These are phyloP conservation scores for Taiozyma onychis DNA, from an alignment of 1,139 yeast species.

Conservation along the genomic window DNA sequence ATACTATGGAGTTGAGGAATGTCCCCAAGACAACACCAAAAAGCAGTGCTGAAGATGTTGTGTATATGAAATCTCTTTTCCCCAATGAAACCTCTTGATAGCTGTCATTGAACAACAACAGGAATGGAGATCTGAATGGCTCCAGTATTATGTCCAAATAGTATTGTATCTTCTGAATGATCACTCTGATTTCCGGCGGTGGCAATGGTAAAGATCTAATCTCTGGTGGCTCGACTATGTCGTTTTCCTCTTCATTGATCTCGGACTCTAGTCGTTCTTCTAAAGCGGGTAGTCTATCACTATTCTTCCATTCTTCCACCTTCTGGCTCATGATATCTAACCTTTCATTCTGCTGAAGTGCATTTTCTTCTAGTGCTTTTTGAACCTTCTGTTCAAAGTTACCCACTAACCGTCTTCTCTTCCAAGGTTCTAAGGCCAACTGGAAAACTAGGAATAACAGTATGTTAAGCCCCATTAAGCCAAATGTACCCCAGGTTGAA, in stretches of 20 bases:
- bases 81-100: slow-evolving; percentile 1
- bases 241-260: slow-evolving; percentile 11
- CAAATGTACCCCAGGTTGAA: slow-evolving; percentile 96
- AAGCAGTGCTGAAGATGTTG: slow-evolving; percentile 1
- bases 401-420: slow-evolving; percentile 69
- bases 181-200: neutral
- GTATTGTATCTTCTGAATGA: neutral
- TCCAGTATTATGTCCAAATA: neutral
- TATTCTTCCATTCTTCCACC: slow-evolving; percentile 18
- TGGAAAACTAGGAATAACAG: slow-evolving; percentile 76
- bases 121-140: slow-evolving; percentile 4
- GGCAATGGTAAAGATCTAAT: slow-evolving; percentile 14
- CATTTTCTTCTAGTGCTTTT: slow-evolving; percentile 39
- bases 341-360: slow-evolving; percentile 24
- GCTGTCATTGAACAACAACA: slow-evolving; percentile 1
- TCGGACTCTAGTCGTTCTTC: slow-evolving; percentile 17
- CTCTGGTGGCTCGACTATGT: slow-evolving; percentile 13
- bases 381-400: slow-evolving; percentile 80
- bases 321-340: slow-evolving; percentile 22
- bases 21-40: slow-evolving; percentile 3
- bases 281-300: slow-evolving; percentile 16
- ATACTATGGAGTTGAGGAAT: neutral
- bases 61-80: slow-evolving; percentile 4
- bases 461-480: slow-evolving; percentile 83
- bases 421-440: slow-evolving; percentile 91